Evolutionary conservation across 2,329 filamentous ascomycete genomes (phyloP).

Genomic region (Clonostachys rhizophaga): DNA sequence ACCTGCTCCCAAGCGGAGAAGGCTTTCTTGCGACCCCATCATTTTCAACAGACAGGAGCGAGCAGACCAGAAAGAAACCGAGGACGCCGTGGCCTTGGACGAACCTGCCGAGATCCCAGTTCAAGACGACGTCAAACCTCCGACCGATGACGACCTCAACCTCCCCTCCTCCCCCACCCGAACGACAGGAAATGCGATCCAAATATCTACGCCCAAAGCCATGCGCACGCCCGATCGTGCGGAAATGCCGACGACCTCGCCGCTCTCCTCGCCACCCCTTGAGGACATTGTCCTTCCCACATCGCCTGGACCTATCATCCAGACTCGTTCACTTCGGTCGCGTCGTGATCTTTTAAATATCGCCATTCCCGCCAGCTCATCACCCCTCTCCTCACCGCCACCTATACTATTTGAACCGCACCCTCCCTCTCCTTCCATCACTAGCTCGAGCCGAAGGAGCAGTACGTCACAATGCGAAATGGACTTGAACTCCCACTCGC

Average conservation of each 20-base stretch:
- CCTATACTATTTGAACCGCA: conserved; percentile 47
- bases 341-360: neutral
- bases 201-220: no score
- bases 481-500: conserved; percentile 30
- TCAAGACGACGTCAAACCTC: neutral
- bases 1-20: conserved; percentile 24
- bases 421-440: conserved; percentile 23
- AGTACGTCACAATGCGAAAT: conserved; percentile 37
- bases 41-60: neutral
- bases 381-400: conserved; percentile 53
- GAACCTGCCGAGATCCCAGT: no score
- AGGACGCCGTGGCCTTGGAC: no score
- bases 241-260: conserved; percentile 15
- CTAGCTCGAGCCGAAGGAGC: conserved; percentile 23
- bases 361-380: conserved; percentile 31
- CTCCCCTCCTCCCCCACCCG: no score
- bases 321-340: neutral
- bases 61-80: no score
- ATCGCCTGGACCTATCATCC: neutral
- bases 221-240: no score
- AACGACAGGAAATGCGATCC: no score
- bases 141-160: neutral
- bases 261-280: conserved; percentile 29
- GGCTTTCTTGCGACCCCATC: conserved; percentile 15
- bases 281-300: conserved; percentile 18